These are phyloP conservation scores for Astragalus membranaceus DNA, from an alignment of 306 rosid genomes.

Conservation along the genomic window DNA sequence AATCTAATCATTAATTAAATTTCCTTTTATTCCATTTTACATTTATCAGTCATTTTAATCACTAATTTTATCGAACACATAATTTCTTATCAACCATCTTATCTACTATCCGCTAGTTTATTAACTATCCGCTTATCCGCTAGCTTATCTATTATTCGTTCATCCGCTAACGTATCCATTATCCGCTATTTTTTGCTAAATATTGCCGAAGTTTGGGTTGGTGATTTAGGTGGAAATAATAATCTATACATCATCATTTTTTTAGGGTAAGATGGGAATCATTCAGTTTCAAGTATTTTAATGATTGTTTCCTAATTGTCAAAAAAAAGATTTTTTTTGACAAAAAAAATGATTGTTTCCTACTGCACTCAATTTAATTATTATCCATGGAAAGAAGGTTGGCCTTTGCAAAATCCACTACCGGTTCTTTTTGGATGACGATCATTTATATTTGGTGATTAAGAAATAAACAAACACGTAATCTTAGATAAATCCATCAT, in stretches of 20 bases:
- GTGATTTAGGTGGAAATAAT: neutral
- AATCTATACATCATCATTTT: neutral
- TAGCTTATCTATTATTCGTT: too few relatives aligned
- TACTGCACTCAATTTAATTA: neutral
- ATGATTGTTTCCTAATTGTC: slow-evolving; percentile 3
- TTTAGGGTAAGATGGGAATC: neutral
- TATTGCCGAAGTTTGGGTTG: neutral
- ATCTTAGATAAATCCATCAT: neutral
- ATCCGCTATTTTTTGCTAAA: too few relatives aligned
- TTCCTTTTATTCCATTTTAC: too few relatives aligned
- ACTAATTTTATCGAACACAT: too few relatives aligned
- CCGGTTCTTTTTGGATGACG: neutral
- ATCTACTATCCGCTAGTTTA: too few relatives aligned
- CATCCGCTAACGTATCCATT: too few relatives aligned
- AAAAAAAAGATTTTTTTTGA: too few relatives aligned
- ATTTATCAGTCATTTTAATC: too few relatives aligned
- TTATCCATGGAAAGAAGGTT: neutral
- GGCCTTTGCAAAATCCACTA: neutral
- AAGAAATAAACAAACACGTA: neutral
- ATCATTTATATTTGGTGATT: neutral
- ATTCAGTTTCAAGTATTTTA: neutral
- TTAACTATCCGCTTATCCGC: too few relatives aligned
- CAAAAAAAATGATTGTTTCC: slow-evolving; percentile 21
- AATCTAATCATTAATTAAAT: too few relatives aligned
- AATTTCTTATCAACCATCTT: too few relatives aligned